Evolutionary conservation across 2,329 filamentous ascomycete genomes (phyloP).

Genomic region (Trematosphaeria pertusa): DNA sequence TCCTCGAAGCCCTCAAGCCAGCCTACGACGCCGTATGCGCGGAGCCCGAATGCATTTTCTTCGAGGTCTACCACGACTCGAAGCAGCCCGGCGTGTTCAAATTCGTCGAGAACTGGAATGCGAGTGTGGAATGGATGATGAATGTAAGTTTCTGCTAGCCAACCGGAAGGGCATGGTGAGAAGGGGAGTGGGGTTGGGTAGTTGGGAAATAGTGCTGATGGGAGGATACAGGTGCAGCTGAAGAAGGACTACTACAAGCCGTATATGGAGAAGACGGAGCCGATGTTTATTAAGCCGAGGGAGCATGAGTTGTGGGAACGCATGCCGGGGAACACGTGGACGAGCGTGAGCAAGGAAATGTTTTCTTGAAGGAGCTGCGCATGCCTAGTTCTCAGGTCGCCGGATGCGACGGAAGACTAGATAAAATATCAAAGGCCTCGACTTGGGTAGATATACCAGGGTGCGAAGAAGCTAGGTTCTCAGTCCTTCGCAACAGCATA

Average conservation of each 20-base stretch:
- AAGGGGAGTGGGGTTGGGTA: neutral
- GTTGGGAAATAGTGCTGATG: too few species aligned
- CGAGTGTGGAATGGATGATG: conserved; percentile 23
- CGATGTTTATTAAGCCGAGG: conserved; percentile 25
- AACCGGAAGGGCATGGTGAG: neutral
- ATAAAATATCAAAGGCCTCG: too few species aligned
- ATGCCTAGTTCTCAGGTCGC: too few species aligned
- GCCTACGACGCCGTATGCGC: conserved; percentile 50
- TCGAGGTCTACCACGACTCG: conserved; percentile 46
- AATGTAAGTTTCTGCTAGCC: conserved; percentile 16
- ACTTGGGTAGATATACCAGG: too few species aligned
- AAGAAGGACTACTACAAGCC: conserved; percentile 30
- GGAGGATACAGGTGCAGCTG: conserved; percentile 22
- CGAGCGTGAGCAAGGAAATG: conserved; percentile 14
- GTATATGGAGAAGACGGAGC: conserved; percentile 20
- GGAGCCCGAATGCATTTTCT: conserved; percentile 55
- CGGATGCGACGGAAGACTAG: too few species aligned
- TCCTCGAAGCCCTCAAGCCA: conserved; percentile 46
- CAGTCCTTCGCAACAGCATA: conserved; percentile 19
- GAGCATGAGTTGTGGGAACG: conserved; percentile 23
- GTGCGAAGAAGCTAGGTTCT: neutral
- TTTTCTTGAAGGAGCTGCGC: neutral
- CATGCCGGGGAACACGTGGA: conserved; percentile 23
- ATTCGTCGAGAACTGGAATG: conserved; percentile 31
- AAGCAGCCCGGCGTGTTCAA: conserved; percentile 21